Percentiles rank a stretch among this genome's conserved stretches.
phyloP scores from a whole-genome alignment of 2,329 filamentous ascomycete species.

The Nannizzia gypsea region DNA sequence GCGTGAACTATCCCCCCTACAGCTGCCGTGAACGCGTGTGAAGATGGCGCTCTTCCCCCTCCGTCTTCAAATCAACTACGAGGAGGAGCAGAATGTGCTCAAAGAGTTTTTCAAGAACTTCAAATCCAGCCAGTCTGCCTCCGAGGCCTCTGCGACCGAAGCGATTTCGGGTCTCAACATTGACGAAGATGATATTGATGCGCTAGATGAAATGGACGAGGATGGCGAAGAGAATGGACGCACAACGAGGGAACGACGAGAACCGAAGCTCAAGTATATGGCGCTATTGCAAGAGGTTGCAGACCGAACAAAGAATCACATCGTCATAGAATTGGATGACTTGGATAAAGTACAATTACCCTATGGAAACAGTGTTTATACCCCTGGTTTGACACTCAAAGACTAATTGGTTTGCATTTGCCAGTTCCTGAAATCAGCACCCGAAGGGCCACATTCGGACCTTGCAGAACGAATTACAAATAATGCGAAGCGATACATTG shows the following conservation, averaged over 20 bases:
- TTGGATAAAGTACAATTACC: constrained; percentile 50
- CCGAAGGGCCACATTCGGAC: constrained; percentile 55
- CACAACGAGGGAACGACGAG: constrained; percentile 29
- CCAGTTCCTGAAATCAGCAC: constrained; percentile 63
- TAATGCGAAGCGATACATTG: constrained; percentile 92
- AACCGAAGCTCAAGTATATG: constrained; percentile 75
- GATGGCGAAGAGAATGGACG: constrained; percentile 33
- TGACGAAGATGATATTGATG: constrained; percentile 72
- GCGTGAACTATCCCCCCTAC: background rate
- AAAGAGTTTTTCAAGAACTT: constrained; percentile 79
- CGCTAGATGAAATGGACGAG: constrained; percentile 90
- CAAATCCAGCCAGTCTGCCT: constrained; percentile 59
- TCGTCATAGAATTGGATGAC: constrained; percentile 84
- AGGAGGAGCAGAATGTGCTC: constrained; percentile 67
- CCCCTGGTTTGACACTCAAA: background rate
- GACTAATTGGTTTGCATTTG: background rate
- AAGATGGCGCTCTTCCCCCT: constrained; percentile 77
- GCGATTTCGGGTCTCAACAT: constrained; percentile 77
- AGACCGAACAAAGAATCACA: constrained; percentile 63
- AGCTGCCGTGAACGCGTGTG: constrained; percentile 10
- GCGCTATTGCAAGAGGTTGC: constrained; percentile 76
- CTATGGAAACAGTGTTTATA: background rate
- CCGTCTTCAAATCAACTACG: constrained; percentile 72
- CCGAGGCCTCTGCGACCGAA: constrained; percentile 57
- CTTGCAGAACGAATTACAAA: constrained; percentile 68